phyloP scores from a whole-genome alignment of 352 stramenopile species.

The Phytophthora pini region DNA sequence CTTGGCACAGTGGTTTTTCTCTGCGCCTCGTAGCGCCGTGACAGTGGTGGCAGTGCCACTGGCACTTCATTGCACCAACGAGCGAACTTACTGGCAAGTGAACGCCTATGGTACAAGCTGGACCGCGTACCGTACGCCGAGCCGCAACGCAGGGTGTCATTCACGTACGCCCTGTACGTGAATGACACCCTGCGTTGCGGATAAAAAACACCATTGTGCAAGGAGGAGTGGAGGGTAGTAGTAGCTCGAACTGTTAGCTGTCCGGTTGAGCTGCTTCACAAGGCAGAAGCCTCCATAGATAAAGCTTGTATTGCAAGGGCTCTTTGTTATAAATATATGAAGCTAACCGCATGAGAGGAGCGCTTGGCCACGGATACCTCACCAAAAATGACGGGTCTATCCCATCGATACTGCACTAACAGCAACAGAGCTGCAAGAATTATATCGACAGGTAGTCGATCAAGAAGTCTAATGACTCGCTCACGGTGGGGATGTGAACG shows the following conservation, averaged over 20 bases:
- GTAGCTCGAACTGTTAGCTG: not conserved
- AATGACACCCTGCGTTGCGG: no score
- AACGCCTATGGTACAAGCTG: no score
- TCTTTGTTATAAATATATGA: slow-evolving; percentile 51
- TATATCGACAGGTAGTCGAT: slow-evolving; percentile 67
- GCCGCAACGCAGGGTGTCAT: no score
- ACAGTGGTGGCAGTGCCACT: slow-evolving; percentile 15
- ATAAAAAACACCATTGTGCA: no score
- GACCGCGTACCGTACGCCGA: no score
- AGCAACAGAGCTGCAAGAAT: slow-evolving; percentile 29
- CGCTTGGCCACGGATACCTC: slow-evolving; percentile 34
- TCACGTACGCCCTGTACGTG: no score
- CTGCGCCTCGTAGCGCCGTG: slow-evolving; percentile 14
- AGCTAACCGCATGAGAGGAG: slow-evolving; percentile 16
- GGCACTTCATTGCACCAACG: slow-evolving; percentile 20
- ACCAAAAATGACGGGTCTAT: slow-evolving; percentile 35
- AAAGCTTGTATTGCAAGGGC: slow-evolving; percentile 33
- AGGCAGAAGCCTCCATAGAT: slow-evolving; percentile 13
- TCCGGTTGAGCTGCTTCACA: slow-evolving; percentile 13
- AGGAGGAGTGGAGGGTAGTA: no score
- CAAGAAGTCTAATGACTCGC: slow-evolving; percentile 72
- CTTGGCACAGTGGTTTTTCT: slow-evolving; percentile 12
- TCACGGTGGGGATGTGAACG: slow-evolving; percentile 58
- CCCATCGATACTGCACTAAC: slow-evolving; percentile 36
- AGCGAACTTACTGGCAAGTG: slow-evolving; percentile 12